Percentiles rank a stretch among this genome's conserved stretches.
These are phyloP conservation scores for Saccharomycopsis hybrid DNA, from an alignment of 1,139 yeast species.

Conservation along the genomic window DNA sequence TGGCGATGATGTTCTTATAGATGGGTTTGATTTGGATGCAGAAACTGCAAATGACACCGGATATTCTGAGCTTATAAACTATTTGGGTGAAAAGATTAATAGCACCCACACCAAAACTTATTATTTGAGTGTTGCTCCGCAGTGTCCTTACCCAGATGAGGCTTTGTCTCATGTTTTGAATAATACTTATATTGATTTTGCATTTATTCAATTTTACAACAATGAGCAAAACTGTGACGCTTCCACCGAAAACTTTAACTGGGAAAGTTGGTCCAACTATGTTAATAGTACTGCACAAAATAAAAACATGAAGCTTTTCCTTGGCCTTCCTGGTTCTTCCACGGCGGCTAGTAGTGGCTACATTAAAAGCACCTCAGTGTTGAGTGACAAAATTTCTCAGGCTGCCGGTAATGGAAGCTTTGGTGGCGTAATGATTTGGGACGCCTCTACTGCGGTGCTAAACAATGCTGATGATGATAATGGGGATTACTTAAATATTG, in stretches of 20 bases:
- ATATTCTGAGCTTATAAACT: conserved; percentile 52
- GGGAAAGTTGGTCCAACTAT: conserved; percentile 74
- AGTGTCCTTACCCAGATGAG: conserved; percentile 89
- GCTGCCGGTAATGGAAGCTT: conserved; percentile 40
- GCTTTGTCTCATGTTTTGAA: conserved; percentile 64
- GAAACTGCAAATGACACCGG: conserved; percentile 38
- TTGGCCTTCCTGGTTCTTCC: conserved; percentile 69
- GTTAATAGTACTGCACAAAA: conserved; percentile 63
- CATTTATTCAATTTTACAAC: conserved; percentile 90
- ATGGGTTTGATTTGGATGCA: conserved; percentile 20
- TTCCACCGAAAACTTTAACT: conserved; percentile 51
- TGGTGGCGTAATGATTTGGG: conserved; percentile 91
- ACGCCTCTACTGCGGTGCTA: conserved; percentile 48
- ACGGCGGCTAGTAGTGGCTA: conserved; percentile 69
- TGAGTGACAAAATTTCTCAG: conserved; percentile 30
- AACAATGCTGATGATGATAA: conserved; percentile 7
- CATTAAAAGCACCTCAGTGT: conserved; percentile 37
- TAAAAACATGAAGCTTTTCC: conserved; percentile 50
- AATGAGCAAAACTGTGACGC: conserved; percentile 63
- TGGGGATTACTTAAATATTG: conserved; percentile 9
- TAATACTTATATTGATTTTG: conserved; percentile 67
- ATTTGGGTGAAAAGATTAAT: conserved; percentile 49
- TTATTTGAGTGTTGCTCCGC: conserved; percentile 91
- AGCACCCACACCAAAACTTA: conserved; percentile 52
- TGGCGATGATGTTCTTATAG: conserved; percentile 32